Base-by-base conservation (phyloP, 2,329 filamentous ascomycete genomes). In the Xylaria multiplex region DNA sequence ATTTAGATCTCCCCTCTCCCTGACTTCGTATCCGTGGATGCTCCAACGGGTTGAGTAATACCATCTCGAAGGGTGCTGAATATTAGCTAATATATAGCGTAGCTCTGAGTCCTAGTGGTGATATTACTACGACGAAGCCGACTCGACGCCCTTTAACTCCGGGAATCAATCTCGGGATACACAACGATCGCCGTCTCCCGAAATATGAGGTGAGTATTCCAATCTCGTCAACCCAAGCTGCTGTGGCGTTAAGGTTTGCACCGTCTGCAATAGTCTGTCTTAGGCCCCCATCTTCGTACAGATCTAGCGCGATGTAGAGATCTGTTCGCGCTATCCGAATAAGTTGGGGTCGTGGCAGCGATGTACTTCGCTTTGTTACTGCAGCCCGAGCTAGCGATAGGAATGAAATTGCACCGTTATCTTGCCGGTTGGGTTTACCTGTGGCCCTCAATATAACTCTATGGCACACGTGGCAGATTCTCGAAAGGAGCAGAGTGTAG, bases 231-330 rank as follows among this genome's bases (percentile, higher is more conserved):
- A 53, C 30, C 57, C 11, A 50, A 50, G 32, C 14, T 54, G 11
- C 35, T 59, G 65, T 68, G 65, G 65, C 65, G 65, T 68, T 68
- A 68, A 63, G 59, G 66, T 68, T 68, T 59, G 45, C n/a, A 8
- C 58, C 63, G 50, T 32, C 30, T 52, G 62, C 42, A 65, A 57
- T 65, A 53, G 65, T 62, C 24, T 22, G 4, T 32, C 42, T 22
- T 6, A 27, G 9, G 45, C 11, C 52, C 42, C 54, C 65, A 62
- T 65, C 22, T 22, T 62, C 24, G 42, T 40, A 55, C 57, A 52
- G 43, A 60, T 40, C 50, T 67, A 64, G 56, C 35, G 52, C 9
- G 11, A 11, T 19, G 22, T 37, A 49, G 24, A 16, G 14, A 43
- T 2, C 42, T 53, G 45, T 54, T 53, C 13, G 32, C 52, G 45